Evolutionary conservation across 495 filamentous ascomycete genomes (phyloP).

Genomic region (Rhypophila decipiens): DNA sequence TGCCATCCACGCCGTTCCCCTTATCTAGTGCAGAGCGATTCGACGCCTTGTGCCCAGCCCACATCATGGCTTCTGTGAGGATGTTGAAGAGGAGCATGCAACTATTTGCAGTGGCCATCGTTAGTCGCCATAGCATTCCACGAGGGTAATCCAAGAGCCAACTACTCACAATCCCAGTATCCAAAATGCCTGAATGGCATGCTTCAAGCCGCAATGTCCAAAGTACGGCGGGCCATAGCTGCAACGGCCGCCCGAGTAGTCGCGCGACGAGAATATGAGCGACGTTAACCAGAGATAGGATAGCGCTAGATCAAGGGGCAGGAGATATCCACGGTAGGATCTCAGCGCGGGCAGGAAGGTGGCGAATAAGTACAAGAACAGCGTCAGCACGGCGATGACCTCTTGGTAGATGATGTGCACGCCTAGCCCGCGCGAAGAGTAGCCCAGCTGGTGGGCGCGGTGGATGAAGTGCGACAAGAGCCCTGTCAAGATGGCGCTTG

Average conservation of each 20-base stretch:
- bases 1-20: too few species aligned
- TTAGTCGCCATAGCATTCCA: too few species aligned
- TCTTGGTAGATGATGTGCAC: slow-evolving; percentile 16
- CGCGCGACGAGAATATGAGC: slow-evolving; percentile 22
- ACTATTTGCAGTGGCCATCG: too few species aligned
- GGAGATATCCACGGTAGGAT: slow-evolving; percentile 21
- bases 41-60: slow-evolving; percentile 14
- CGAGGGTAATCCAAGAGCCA: too few species aligned
- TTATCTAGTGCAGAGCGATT: too few species aligned
- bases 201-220: slow-evolving; percentile 18
- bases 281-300: slow-evolving; percentile 25
- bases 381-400: slow-evolving; percentile 22
- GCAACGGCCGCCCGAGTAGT: slow-evolving; percentile 18
- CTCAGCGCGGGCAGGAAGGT: slow-evolving; percentile 18
- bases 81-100: slow-evolving; percentile 16
- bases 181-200: slow-evolving; percentile 17
- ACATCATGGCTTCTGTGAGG: slow-evolving; percentile 21
- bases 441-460: too few species aligned
- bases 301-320: slow-evolving; percentile 26
- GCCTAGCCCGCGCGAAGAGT: slow-evolving; percentile 9
- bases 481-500: slow-evolving; percentile 20
- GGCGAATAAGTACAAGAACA: slow-evolving; percentile 19
- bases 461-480: slow-evolving; percentile 20
- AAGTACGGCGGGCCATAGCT: slow-evolving; percentile 4
- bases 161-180: slow-evolving; percentile 26